Percentiles rank a stretch among this genome's conserved stretches.
phyloP scores from a whole-genome alignment of 2,329 filamentous ascomycete species.

The Drechslerella coelobrocha region DNA sequence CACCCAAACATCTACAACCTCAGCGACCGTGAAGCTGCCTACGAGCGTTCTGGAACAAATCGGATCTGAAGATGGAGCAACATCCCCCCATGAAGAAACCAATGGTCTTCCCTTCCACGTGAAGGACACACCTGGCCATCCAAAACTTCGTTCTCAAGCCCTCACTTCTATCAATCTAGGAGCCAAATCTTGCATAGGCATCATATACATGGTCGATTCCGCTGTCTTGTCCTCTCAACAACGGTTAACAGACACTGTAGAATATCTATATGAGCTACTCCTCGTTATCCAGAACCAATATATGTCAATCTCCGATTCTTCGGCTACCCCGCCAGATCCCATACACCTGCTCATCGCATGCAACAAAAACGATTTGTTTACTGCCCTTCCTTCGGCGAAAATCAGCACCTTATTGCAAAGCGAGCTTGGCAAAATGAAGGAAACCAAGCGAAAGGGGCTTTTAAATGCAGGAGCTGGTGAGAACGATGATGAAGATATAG shows the following conservation, averaged over 20 bases:
- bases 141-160: slow-evolving; percentile 81
- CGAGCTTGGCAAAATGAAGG: slow-evolving; percentile 79
- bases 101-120: slow-evolving; percentile 24
- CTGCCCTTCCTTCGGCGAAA: slow-evolving; percentile 78
- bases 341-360: slow-evolving; percentile 76
- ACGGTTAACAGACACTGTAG: slow-evolving; percentile 70
- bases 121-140: slow-evolving; percentile 87
- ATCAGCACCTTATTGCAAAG: slow-evolving; percentile 78
- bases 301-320: slow-evolving; percentile 66
- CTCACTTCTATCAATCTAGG: slow-evolving; percentile 62
- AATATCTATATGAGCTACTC: slow-evolving; percentile 89
- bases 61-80: slow-evolving; percentile 25
- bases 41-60: slow-evolving; percentile 21
- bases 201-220: slow-evolving; percentile 90
- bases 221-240: slow-evolving; percentile 61
- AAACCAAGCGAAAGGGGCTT: slow-evolving; percentile 78
- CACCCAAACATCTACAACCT: slow-evolving; percentile 42
- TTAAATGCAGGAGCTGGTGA: slow-evolving; percentile 78
- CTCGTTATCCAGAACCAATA: slow-evolving; percentile 76
- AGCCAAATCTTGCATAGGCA: slow-evolving; percentile 64
- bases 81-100: neutral
- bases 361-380: slow-evolving; percentile 96
- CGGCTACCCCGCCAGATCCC: slow-evolving; percentile 68
- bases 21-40: slow-evolving; percentile 32
- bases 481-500: slow-evolving; percentile 73